These are phyloP conservation scores for Cochlearia excelsa DNA, from an alignment of 345 rosid genomes.

Conservation along the genomic window DNA sequence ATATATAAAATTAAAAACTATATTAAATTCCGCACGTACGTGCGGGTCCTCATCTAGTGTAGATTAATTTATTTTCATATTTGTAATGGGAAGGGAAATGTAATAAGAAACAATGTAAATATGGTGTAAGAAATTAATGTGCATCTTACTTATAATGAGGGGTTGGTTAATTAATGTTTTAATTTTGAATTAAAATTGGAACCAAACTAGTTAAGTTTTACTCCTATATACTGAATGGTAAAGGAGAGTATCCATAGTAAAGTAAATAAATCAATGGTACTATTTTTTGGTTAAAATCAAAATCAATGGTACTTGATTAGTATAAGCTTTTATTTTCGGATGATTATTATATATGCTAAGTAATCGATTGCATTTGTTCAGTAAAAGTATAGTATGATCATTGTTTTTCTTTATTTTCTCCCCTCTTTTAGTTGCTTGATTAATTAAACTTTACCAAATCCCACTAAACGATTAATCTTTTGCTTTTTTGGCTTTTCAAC, in stretches of 20 bases:
- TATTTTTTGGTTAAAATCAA: background rate
- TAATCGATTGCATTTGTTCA: slow-evolving; percentile 29
- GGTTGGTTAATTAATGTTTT: background rate
- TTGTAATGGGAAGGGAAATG: too few species aligned
- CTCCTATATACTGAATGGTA: background rate
- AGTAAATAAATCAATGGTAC: background rate
- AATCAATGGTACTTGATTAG: slow-evolving; percentile 18
- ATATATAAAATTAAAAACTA: too few species aligned
- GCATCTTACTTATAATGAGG: background rate
- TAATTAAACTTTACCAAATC: slow-evolving; percentile 35
- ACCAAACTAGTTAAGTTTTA: background rate
- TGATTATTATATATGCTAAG: slow-evolving; percentile 9
- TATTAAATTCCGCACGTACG: too few species aligned
- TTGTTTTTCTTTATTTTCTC: background rate
- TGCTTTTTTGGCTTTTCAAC: slow-evolving; percentile 39
- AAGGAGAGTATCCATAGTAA: slow-evolving; percentile 32
- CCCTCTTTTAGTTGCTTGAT: slow-evolving; percentile 15
- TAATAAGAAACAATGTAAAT: too few species aligned
- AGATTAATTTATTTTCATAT: too few species aligned
- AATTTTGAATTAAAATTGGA: slow-evolving; percentile 13
- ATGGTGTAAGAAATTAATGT: too few species aligned
- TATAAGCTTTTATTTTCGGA: slow-evolving; percentile 15
- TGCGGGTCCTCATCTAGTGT: too few species aligned
- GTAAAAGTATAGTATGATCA: slow-evolving; percentile 33
- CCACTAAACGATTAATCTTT: slow-evolving; percentile 33